Evolutionary conservation across 2,329 filamentous ascomycete genomes (phyloP), one percentile per base, ranked within the genome.

Genomic region (Daldinia eschscholtzii): DNA sequence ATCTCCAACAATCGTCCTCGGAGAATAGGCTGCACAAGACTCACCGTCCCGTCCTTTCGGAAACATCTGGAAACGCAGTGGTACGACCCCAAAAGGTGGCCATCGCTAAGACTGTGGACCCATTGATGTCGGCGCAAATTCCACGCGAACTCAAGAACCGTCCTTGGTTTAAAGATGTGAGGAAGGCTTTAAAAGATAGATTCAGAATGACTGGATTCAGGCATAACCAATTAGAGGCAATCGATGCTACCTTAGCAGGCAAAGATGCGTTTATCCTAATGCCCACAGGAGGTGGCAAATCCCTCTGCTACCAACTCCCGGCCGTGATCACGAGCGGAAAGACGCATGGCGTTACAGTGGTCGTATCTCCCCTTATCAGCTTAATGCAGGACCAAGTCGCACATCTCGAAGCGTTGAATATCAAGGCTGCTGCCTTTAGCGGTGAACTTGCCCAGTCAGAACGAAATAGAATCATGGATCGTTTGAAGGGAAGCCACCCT

Each of bases 211-310:
- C 88, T 61, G 93, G 93, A 0, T 99, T 99, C 77, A 90, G 97
- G 33, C 89, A 91, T 61, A 96, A 98, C 77, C 96, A 99, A 77
- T 85, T 98, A 1, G 93, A 98, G 80, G 94, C 96, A 13, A 98
- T 99, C 79, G 98, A 99, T 79, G 92, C 94, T 1, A 98, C 96
- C 0, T 83, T 99, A 52, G 85, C 84, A 33, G 96, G 95, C 2
- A 90, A 95, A 71, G 95, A 99, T 80, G 91, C 92, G 0, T 99
- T 99, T 78, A 92, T 99, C 15, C 84, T 99, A 42, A 99, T 99
- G 96, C 96, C 97, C 2, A 99, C 96, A 0, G 96, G 96, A 60
- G 96, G 96, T 67, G 96, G 96, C 46, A 99, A 99, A 78, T 98
- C 95, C 1, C 85, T 99, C 1, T 98, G 96, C 79, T 99, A 99